Evolutionary conservation across 2,329 filamentous ascomycete genomes (phyloP), one percentile per base, ranked within the genome.

Genomic region (Neocatenulostroma microsporum): DNA sequence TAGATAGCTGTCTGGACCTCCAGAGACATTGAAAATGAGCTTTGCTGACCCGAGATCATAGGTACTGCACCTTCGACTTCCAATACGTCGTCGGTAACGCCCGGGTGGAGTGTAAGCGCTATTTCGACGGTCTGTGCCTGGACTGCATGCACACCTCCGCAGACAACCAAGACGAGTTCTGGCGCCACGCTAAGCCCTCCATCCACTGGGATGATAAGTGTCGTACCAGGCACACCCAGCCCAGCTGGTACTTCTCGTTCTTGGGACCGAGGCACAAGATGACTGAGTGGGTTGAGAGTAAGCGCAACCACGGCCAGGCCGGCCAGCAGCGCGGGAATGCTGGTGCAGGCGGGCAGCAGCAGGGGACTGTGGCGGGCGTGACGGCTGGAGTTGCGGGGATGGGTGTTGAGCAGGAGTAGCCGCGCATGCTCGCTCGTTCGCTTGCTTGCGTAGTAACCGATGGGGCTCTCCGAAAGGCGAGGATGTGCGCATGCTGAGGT

Each of bases 111-210:
- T 35, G 37, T 7, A 34, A 29, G 6, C 13, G 21, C 8, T 41
- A 46, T 34, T 60, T 60, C 32, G 41, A 59, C 11, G 57, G 57
- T 3, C 26, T 60, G 17, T 61, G 57, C 23, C 34, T 60, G 29
- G 54, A 58, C 19, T 58, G 57, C 39, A 57, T 56, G 50, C 36
- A 50, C 19, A 24, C 30, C 3, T 47, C 41, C 19, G 41, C 39
- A 21, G 29, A 37, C 24, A 27, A 23, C 21, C 24, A 15, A 40
- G 7, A 42, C 32, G 39, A 40, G 7, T 34, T 9, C 32, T 55
- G 49, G 51, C 35, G 32, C 5, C 36, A 53, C 13, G 37, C 37
- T 33, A 20, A 34, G 6, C 34, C 24, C 7, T 41, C 39, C 4
- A 38, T 42, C 8, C 33, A 47, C 7, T 60, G 55, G 55, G 53